Conservation (phyloP, 768 basidiomycete species). For the Daedalea quercina region DNA sequence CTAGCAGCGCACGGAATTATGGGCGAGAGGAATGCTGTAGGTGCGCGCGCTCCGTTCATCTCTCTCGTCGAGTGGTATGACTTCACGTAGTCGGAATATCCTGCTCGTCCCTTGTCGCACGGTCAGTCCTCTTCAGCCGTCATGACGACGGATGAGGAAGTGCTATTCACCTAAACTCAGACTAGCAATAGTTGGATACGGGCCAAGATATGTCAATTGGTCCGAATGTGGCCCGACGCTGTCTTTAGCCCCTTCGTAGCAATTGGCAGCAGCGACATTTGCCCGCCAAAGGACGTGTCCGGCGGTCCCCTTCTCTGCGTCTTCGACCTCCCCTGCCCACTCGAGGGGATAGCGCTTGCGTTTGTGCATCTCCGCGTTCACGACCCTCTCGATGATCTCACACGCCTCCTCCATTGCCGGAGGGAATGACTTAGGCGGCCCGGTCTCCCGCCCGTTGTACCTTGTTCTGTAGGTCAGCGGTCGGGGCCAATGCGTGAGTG, state of each 20-base stretch:
- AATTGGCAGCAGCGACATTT: conserved; percentile 82
- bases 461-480: too few relatives aligned
- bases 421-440: conserved; percentile 51
- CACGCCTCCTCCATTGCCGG: conserved; percentile 77
- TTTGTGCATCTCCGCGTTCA: conserved; percentile 63
- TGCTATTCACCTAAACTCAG: conserved; percentile 59
- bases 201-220: conserved; percentile 74
- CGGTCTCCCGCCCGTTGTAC: conserved; percentile 72
- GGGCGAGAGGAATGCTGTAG: conserved; percentile 67
- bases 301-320: conserved; percentile 8
- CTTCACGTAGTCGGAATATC: conserved; percentile 70
- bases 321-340: conserved; percentile 39
- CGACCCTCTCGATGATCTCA: conserved; percentile 56
- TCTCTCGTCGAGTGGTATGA: conserved; percentile 57
- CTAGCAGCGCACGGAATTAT: conserved; percentile 61
- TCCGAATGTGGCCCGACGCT: conserved; percentile 81
- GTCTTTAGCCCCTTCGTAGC: conserved; percentile 77
- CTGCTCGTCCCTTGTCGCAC: conserved; percentile 50
- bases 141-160: neutral
- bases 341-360: conserved; percentile 58
- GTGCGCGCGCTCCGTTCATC: conserved; percentile 57
- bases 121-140: neutral
- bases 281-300: conserved; percentile 51
- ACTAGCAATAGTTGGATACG: conserved; percentile 82
- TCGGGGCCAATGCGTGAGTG: too few relatives aligned